Base-by-base conservation (phyloP, 176 grass and related monocot genomes). In the Luzula sylvatica region DNA sequence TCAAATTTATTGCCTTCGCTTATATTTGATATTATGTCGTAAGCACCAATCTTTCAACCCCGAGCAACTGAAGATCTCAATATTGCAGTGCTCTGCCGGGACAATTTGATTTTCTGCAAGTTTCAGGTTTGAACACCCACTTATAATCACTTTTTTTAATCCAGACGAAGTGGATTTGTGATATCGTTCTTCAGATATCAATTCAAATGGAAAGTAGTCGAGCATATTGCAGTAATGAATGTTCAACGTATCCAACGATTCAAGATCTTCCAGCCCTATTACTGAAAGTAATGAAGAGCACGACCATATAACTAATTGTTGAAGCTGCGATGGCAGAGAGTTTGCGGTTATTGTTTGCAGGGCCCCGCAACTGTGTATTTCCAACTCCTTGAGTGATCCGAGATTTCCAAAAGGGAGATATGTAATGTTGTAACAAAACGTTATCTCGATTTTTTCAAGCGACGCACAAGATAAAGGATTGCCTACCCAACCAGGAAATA, bases 401-500 rank as follows among this genome's bases (percentile, higher is more conserved):
- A 55, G 52, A 35, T 55, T 55, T 27, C 26, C 14, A 55, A 55
- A 55, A 28, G 52, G 52, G 15, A 55, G 26, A 30, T 23, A 27
- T n/a, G 11, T 55, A 23, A 28, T 23, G 52, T 28, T 28, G 25
- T 55, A n/a, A 27, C 52, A 55, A 16, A 15, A 28, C 25, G 4
- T 5, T 5, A 55, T 25, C 5, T 23, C 16, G 11, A 55, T 55
- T 29, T 23, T 28, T 55, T 55, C 52, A 55, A 55, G 52, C 28
- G 52, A 55, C 28, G 52, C 23, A 55, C 52, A 51, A 45, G 49
- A 75, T 32, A 55, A 32, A 13, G 59, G 35, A 40, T 66, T 24
- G 12, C 61, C 43, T 17, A 52, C 27, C 61, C 72, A 75, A 20
- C 8, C 11, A 15, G 72, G 72, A 22, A 75, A 58, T 30, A 19